Evolutionary conservation across 2,329 filamentous ascomycete species (phyloP).

Genomic region (Trichoderma simmonsii): DNA sequence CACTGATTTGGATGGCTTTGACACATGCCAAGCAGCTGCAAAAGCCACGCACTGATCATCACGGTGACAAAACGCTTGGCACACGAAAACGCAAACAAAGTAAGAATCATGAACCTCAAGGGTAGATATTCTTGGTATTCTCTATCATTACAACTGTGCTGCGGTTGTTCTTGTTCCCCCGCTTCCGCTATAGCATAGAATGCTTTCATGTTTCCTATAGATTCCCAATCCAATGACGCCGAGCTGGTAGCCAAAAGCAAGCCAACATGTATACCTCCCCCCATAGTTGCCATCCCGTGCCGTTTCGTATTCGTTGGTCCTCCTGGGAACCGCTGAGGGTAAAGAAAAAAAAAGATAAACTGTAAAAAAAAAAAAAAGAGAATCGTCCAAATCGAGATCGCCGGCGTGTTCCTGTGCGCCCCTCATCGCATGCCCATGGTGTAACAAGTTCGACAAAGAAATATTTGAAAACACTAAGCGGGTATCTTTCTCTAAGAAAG

Average conservation of each 20-base stretch:
- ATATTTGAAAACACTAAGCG: not conserved
- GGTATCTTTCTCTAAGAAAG: slow-evolving; percentile 5
- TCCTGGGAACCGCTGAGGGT: not conserved
- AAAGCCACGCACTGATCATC: not conserved
- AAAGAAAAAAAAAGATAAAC: not conserved
- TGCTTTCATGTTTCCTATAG: slow-evolving; percentile 14
- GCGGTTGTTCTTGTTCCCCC: not conserved
- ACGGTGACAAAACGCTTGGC: not conserved
- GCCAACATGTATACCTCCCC: not conserved
- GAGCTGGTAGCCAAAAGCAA: slow-evolving; percentile 13
- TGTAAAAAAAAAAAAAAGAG: not conserved
- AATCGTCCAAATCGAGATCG: not conserved
- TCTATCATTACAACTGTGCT: slow-evolving; percentile 7
- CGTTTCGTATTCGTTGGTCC: slow-evolving; percentile 8
- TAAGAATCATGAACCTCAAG: slow-evolving; percentile 2
- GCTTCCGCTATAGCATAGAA: slow-evolving; percentile 7
- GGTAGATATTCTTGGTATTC: slow-evolving; percentile 12
- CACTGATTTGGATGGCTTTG: not conserved
- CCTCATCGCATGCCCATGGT: not conserved
- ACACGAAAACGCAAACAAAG: not conserved
- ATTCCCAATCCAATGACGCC: slow-evolving; percentile 3
- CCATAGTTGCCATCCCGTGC: not conserved
- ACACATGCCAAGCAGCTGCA: not conserved
- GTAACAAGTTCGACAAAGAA: not conserved
- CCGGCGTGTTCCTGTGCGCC: slow-evolving; percentile 2